Evolutionary conservation across 441 rosid genomes (phyloP), one percentile per base, ranked within the genome.

Genomic region (Jatropha podagrica): DNA sequence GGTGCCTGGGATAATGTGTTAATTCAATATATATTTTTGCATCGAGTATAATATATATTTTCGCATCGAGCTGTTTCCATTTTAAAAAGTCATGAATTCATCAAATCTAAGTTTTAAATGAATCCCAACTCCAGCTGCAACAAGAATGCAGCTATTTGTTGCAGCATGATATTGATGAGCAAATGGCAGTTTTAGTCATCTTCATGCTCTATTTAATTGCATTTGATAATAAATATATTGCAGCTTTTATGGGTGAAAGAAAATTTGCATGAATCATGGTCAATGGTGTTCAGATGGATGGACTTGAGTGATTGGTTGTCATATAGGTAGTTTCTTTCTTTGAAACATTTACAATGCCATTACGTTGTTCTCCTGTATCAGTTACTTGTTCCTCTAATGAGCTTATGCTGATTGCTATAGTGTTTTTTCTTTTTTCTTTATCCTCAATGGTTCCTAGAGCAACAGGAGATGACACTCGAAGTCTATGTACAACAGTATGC

Each of bases 221-320:
- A 26, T 27, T 5, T 79, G 71, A 64, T 37, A 46, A 66, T 48
- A 11, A 72, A 20, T 79, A 41, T 70, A 76, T 77, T 85, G 81
- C 90, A 93, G 99, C 97, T 95, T 75, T 81, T 95, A 52, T 95
- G 99, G 99, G 97, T 93, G 77, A 95, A 95, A 82, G 97, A 95
- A 86, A 95, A 93, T 86, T 81, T 93, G 76, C 86, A 76, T 66
- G 99, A 95, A 80, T 88, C 97, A 74, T 95, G 99, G 97, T 89
- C 98, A 54, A 90, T 95, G 95, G 92, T 83, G 54, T 92, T 89
- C 83, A 88, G 92, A 81, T 95, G 99, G 98, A 93, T 93, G 98
- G 98, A 95, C 82, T 86, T 92, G 89, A 95, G 98, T 84, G 99
- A 95, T 81, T 95, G 99, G 98, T 80, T 95, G 69, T 91, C 97